Evolutionary conservation across 257 asterid genomes (phyloP).

Genomic region (Cruciata laevipes): DNA sequence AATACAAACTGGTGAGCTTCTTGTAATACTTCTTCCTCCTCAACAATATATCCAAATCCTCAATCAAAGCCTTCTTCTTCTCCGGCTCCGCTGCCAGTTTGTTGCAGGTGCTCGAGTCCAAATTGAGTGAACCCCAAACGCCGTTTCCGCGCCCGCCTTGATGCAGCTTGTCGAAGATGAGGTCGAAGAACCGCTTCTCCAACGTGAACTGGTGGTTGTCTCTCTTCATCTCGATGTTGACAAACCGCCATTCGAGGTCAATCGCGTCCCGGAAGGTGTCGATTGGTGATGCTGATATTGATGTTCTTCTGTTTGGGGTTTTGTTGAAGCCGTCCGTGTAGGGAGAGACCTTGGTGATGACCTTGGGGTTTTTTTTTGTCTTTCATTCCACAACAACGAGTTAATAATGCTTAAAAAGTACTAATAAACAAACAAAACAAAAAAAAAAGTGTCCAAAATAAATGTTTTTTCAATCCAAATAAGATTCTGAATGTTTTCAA

Average conservation of each 20-base stretch:
- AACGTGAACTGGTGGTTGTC: constrained; percentile 3
- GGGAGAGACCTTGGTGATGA: constrained; percentile 50
- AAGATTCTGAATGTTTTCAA: too few species aligned
- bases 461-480: too few species aligned
- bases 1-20: too few species aligned
- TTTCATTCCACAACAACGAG: too few species aligned
- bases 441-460: too few species aligned
- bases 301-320: constrained; percentile 44
- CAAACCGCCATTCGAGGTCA: constrained; percentile 49
- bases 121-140: constrained; percentile 56
- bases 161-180: constrained; percentile 36
- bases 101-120: constrained; percentile 66
- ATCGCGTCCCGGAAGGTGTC: constrained; percentile 26
- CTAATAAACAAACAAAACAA: too few species aligned
- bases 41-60: constrained; percentile 68
- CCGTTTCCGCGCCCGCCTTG: constrained; percentile 24
- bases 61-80: constrained; percentile 41
- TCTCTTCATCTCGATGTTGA: constrained; percentile 24
- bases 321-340: constrained; percentile 42
- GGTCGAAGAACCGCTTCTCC: constrained; percentile 60
- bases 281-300: constrained; percentile 41
- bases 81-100: constrained; percentile 64
- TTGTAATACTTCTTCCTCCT: constrained; percentile 65
- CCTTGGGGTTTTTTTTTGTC: too few species aligned
- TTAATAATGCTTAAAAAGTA: too few species aligned